These are phyloP conservation scores for Colletotrichum coccodes DNA, from an alignment of 2,329 filamentous ascomycete species.

Conservation along the genomic window DNA sequence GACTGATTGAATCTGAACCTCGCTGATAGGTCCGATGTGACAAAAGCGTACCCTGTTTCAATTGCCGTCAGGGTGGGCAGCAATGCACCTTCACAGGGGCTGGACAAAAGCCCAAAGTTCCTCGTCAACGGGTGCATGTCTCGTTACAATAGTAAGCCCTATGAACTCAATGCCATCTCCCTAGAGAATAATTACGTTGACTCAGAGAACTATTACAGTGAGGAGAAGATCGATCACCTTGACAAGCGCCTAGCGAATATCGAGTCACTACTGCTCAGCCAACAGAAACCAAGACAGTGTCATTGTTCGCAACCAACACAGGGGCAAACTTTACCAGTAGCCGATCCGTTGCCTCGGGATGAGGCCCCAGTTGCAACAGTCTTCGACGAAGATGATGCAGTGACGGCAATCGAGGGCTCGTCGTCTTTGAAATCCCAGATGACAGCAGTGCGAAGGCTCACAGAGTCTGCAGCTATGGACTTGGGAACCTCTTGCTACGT, in stretches of 20 bases:
- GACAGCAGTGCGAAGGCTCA: neutral
- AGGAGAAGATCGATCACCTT: conserved; percentile 12
- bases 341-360: neutral
- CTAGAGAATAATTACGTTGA: neutral
- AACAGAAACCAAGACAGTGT: neutral
- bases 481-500: neutral
- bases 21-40: conserved; percentile 4
- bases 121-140: conserved; percentile 3
- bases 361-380: neutral
- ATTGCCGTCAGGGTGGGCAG: neutral
- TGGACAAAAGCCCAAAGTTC: conserved; percentile 18
- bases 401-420: neutral
- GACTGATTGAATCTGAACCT: neutral
- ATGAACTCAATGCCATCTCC: neutral
- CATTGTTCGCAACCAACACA: neutral
- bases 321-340: too few species aligned
- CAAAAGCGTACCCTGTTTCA: conserved; percentile 4
- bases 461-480: neutral
- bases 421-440: neutral
- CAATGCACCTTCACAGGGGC: conserved; percentile 7
- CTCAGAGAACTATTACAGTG: neutral
- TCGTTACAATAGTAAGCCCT: neutral
- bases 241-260: conserved; percentile 1
- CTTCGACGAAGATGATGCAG: neutral
- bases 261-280: neutral